Evolutionary conservation across 2,329 filamentous ascomycete species (phyloP).

Genomic region (Coniella lustricola): DNA sequence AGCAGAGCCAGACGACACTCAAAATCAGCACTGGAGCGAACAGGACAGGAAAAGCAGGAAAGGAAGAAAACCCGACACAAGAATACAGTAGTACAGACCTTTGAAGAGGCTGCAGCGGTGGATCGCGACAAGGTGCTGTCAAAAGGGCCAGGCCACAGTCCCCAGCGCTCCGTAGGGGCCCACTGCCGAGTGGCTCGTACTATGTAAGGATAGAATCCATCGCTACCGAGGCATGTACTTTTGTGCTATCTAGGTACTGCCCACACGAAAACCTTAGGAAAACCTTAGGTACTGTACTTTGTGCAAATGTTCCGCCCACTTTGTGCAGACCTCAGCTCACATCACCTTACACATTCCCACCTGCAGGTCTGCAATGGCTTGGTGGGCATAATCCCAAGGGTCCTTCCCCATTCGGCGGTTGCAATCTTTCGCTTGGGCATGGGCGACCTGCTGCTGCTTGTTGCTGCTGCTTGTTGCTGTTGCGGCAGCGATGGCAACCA

Average conservation of each 20-base stretch:
- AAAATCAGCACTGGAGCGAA: too few species aligned
- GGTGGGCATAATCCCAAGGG: neutral
- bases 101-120: slow-evolving; percentile 1
- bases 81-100: neutral
- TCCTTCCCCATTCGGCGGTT: neutral
- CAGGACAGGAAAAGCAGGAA: neutral
- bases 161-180: neutral
- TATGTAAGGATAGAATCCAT: neutral
- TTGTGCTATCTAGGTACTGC: too few species aligned
- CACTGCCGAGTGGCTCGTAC: neutral
- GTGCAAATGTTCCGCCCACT: too few species aligned
- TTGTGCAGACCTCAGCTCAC: neutral
- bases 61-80: neutral
- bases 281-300: too few species aligned
- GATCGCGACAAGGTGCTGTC: neutral
- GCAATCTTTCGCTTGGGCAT: neutral
- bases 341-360: neutral
- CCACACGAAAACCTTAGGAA: too few species aligned
- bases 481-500: too few species aligned
- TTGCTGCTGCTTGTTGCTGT: too few species aligned
- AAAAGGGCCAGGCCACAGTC: neutral
- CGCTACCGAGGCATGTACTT: neutral
- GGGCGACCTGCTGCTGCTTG: too few species aligned
- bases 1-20: too few species aligned
- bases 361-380: neutral